A percentile compares a stretch with the other conserved stretches of the same genome.
Evolutionary conservation across 306 rosid genomes (phyloP).

Genomic region (Cyamopsis tetragonoloba): DNA sequence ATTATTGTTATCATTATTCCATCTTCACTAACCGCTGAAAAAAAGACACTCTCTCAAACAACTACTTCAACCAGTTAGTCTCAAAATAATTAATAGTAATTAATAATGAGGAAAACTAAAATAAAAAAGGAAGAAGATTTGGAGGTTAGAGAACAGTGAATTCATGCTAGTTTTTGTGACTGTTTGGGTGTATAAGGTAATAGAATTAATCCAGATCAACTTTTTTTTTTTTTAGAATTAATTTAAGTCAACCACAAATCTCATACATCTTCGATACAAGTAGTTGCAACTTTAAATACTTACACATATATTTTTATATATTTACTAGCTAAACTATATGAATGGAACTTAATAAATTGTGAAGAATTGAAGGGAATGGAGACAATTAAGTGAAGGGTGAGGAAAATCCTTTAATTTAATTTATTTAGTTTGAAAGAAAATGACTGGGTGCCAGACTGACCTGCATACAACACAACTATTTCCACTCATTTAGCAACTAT

Average conservation of each 20-base stretch:
- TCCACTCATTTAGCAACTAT: neutral
- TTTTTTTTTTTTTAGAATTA: no score
- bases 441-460: constrained; percentile 9
- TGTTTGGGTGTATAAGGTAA: no score
- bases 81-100: no score
- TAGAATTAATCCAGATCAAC: no score
- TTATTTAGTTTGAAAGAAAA: constrained; percentile 13
- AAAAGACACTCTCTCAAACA: neutral
- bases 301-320: no score
- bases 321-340: neutral
- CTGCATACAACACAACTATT: neutral
- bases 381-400: constrained; percentile 25
- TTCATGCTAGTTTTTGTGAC: no score
- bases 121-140: neutral
- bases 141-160: neutral
- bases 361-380: neutral
- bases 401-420: constrained; percentile 11
- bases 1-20: neutral
- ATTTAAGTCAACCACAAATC: no score
- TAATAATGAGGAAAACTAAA: neutral
- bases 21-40: neutral
- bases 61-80: constrained; percentile 16
- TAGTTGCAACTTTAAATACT: no score
- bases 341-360: constrained; percentile 9
- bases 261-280: no score